These are phyloP conservation scores for Penicillium simplicissimum DNA, from an alignment of 495 filamentous ascomycete species.

Conservation along the genomic window DNA sequence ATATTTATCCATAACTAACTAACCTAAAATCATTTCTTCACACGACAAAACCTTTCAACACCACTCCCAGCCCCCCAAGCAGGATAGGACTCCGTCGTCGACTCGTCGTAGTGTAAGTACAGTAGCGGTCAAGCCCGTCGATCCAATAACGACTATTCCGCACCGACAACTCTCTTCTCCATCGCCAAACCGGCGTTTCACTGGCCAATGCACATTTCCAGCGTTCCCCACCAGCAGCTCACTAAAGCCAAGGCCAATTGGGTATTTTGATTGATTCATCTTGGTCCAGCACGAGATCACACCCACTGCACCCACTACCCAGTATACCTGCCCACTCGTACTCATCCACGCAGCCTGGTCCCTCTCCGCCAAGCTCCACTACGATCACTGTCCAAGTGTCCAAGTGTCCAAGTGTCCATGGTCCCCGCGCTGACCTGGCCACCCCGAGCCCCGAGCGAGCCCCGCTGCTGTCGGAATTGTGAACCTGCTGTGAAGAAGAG, in stretches of 20 bases:
- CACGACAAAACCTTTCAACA: background rate
- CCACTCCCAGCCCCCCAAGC: background rate
- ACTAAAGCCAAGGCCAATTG: background rate
- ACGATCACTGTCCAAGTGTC: too few species aligned
- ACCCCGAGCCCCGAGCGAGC: slow-evolving; percentile 12
- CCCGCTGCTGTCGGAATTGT: background rate
- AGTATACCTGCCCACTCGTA: slow-evolving; percentile 10
- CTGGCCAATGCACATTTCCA: background rate
- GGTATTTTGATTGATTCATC: slow-evolving; percentile 5
- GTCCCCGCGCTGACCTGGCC: slow-evolving; percentile 47
- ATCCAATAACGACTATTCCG: background rate
- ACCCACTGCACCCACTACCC: background rate
- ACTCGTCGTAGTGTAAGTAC: background rate
- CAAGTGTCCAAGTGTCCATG: background rate
- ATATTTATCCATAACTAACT: background rate
- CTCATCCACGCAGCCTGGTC: slow-evolving; percentile 11
- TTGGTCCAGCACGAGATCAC: background rate
- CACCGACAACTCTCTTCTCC: background rate
- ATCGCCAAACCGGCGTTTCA: background rate
- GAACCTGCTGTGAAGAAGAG: background rate
- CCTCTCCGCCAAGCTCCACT: slow-evolving; percentile 12
- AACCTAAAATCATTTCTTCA: background rate
- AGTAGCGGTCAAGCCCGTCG: slow-evolving; percentile 9
- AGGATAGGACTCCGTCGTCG: background rate
- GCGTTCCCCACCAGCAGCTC: background rate